Evolutionary conservation across 2,329 filamentous ascomycete genomes (phyloP), one percentile per base, ranked within the genome.

Genomic region (Cladosporium sp.): DNA sequence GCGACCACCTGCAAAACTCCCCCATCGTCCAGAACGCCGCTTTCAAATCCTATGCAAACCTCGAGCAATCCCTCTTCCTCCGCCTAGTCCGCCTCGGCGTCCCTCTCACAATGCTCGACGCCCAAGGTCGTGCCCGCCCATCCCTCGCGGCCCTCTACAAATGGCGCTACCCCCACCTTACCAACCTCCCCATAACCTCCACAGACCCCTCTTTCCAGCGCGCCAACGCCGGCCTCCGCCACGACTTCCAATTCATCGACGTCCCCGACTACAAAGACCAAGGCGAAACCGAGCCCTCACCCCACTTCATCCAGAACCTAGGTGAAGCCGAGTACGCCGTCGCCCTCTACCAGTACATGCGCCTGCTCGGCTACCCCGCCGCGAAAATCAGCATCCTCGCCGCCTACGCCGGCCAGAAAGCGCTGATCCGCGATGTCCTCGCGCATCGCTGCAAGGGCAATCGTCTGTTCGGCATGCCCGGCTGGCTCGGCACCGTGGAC

Each of bases 311-410:
- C 63, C 94, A 98, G 77, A 99, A 99, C 73, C 80, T 98, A 53
- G 95, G 95, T 56, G 95, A 99, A 79, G 95, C 95, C 2, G 96
- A 99, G 79, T 99, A 98, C 76, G 91, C 93, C 2, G 95, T 98
- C 28, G 95, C 95, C 3, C 85, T 99, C 32, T 99, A 89, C 79
- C 93, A 97, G 80, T 99, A 98, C 77, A 98, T 99, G 95, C 89
- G 95, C 23, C 83, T 99, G 23, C 87, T 99, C 5, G 95, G 94
- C 21, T 99, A 99, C 72, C 92, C 95, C 5, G 91, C 91, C 4
- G 80, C 81, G 46, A 86, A 90, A 74, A 97, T 99, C 72, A 92
- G 88, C 58, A 97, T 99, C 67, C 83, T 99, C 63, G 91, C 93
- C 2, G 96, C 94, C 0, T 99, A 99, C 76, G 93, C 95, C 18